These are phyloP conservation scores for Nicotiana undulata DNA, from an alignment of 257 asterid species.

Conservation along the genomic window DNA sequence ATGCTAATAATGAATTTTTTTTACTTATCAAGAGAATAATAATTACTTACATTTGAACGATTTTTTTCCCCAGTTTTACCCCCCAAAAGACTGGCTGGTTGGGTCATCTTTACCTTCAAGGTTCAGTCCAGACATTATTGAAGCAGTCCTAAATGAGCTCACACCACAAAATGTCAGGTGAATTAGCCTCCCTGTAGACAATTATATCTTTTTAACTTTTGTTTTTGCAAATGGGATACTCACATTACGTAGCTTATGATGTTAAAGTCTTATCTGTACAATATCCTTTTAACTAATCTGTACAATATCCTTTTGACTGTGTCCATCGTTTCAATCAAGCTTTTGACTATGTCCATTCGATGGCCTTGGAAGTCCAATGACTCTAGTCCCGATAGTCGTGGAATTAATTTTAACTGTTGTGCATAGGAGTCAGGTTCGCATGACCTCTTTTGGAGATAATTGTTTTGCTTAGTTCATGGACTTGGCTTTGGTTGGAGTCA, in stretches of 20 bases:
- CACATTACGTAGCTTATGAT: not conserved
- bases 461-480: not conserved
- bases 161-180: constrained; percentile 69
- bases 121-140: constrained; percentile 48
- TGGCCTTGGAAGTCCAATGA: not conserved
- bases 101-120: constrained; percentile 82
- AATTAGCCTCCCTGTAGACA: constrained; percentile 6
- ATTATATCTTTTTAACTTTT: not conserved
- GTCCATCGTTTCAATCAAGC: not conserved
- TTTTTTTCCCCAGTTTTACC: constrained; percentile 54
- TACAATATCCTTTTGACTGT: not conserved
- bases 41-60: not conserved
- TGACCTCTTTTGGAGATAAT: not conserved
- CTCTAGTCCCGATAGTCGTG: not conserved
- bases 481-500: not conserved
- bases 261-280: not conserved
- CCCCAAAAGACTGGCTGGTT: constrained; percentile 85
- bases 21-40: not conserved
- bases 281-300: not conserved
- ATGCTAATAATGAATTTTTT: not conserved
- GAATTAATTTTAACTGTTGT: not conserved
- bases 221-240: not conserved
- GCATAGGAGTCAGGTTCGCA: not conserved
- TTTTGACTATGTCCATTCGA: not conserved
- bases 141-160: constrained; percentile 69